These are phyloP conservation scores for Geosmithia putterillii DNA, from an alignment of 2,329 filamentous ascomycete species.

Conservation along the genomic window DNA sequence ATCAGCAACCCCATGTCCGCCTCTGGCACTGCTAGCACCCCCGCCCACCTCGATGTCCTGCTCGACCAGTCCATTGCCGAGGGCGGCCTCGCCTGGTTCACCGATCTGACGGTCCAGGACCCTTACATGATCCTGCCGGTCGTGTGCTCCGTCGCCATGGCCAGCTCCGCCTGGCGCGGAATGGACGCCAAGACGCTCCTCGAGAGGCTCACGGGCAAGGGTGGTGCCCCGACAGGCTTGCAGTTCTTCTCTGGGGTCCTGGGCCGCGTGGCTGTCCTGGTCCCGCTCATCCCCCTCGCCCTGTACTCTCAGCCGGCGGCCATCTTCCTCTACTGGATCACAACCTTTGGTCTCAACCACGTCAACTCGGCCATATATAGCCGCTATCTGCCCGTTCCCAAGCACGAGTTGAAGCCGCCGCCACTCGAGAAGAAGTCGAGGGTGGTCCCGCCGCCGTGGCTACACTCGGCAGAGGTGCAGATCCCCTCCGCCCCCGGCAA, in stretches of 20 bases:
- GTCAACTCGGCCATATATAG: conserved; percentile 18
- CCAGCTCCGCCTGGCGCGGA: conserved; percentile 14
- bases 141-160: conserved; percentile 16
- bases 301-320: conserved; percentile 18
- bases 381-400: conserved; percentile 3
- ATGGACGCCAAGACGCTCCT: conserved; percentile 14
- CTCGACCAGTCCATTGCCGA: conserved; percentile 27
- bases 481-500: too few species aligned
- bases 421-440: background rate
- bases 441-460: background rate
- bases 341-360: conserved; percentile 20
- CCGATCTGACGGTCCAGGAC: conserved; percentile 38
- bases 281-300: conserved; percentile 18
- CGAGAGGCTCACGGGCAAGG: background rate
- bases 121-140: conserved; percentile 35
- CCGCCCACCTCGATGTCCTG: conserved; percentile 8
- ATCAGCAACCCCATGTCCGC: background rate
- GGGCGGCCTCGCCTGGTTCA: conserved; percentile 43
- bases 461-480: background rate
- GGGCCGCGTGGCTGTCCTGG: conserved; percentile 9
- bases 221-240: background rate
- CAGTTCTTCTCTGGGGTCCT: background rate
- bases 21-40: background rate
- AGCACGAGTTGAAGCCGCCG: background rate
- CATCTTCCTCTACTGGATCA: conserved; percentile 26